A percentile compares a stretch with the other conserved stretches of the same genome.
Evolutionary conservation across 1,284 basidiomycete species (phyloP).

Genomic region (Marasmius oreades): DNA sequence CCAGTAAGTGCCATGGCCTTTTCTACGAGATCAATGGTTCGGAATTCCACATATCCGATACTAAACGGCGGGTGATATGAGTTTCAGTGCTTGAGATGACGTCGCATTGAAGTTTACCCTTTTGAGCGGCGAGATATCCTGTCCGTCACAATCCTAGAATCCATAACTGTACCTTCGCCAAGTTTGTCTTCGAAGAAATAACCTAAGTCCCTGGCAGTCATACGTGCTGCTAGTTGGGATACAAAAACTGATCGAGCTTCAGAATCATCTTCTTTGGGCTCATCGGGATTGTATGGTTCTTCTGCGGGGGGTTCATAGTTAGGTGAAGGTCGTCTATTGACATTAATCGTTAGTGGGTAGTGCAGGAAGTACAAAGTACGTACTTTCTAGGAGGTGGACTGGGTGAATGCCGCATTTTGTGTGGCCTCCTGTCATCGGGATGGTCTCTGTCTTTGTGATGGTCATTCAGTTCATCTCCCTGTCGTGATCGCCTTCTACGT

Average conservation of each 20-base stretch:
- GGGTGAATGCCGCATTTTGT: conserved; percentile 17
- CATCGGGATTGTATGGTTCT: conserved; percentile 69
- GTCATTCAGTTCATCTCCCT: conserved; percentile 60
- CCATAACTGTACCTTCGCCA: conserved; percentile 88
- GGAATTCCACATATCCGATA: conserved; percentile 97
- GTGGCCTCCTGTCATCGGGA: conserved; percentile 8
- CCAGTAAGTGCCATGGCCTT: conserved; percentile 88
- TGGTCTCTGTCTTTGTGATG: conserved; percentile 37
- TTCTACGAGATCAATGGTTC: conserved; percentile 84
- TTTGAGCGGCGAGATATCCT: conserved; percentile 91
- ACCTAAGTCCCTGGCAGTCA: conserved; percentile 93
- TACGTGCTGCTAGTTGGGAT: conserved; percentile 92
- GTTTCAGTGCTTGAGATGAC: conserved; percentile 26
- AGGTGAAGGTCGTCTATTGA: conserved; percentile 63
- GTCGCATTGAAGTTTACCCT: conserved; percentile 57
- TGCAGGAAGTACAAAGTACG: conserved; percentile 23
- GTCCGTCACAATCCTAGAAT: conserved; percentile 94
- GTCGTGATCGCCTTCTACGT: conserved; percentile 38
- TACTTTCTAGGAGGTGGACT: conserved; percentile 39
- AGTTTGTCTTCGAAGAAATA: conserved; percentile 99
- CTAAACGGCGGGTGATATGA: conserved; percentile 22
- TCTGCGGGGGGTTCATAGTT: conserved; percentile 62
- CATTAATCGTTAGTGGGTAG: conserved; percentile 13
- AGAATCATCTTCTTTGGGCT: conserved; percentile 83
- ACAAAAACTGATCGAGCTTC: conserved; percentile 98